Evolutionary conservation across 805 yeast species (phyloP).

Genomic region (Millerozyma miso): DNA sequence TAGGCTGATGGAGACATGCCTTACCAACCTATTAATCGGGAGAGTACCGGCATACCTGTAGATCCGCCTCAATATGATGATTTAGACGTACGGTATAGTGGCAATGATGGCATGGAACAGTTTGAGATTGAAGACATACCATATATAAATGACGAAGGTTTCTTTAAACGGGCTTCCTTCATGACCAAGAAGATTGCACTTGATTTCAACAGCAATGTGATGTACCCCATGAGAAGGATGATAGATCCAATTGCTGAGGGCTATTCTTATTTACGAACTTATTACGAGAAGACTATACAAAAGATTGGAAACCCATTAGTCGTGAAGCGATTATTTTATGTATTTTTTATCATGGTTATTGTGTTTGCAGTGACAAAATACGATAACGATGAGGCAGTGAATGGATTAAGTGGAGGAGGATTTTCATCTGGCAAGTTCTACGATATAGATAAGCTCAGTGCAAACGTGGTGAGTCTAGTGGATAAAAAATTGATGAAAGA

Average conservation of each 20-base stretch:
- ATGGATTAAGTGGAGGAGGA: conserved; percentile 38
- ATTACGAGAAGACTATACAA: conserved; percentile 54
- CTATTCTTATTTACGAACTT: conserved; percentile 34
- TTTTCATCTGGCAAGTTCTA: conserved; percentile 55
- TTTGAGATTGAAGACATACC: conserved; percentile 36
- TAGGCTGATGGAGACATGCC: conserved; percentile 1
- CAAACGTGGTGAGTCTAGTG: conserved; percentile 46
- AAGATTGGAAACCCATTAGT: conserved; percentile 84
- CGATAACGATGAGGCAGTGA: conserved; percentile 42
- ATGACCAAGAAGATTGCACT: conserved; percentile 30
- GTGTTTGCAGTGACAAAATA: conserved; percentile 56
- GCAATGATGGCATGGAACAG: conserved; percentile 20
- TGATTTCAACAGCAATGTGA: conserved; percentile 31
- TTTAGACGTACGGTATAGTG: conserved; percentile 3
- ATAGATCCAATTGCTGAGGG: conserved; percentile 52
- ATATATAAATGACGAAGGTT: conserved; percentile 13
- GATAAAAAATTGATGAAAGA: conserved; percentile 58
- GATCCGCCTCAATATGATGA: conserved; percentile 14
- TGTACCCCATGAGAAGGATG: conserved; percentile 41
- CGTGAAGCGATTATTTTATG: conserved; percentile 71
- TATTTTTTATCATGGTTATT: conserved; percentile 55
- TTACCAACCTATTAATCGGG: conserved; percentile 2
- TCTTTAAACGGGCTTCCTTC: conserved; percentile 36
- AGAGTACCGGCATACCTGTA: conserved; percentile 7
- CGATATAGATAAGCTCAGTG: conserved; percentile 50